Conservation (phyloP, 1,284 basidiomycete species). For the Marasmius sp. region DNA sequence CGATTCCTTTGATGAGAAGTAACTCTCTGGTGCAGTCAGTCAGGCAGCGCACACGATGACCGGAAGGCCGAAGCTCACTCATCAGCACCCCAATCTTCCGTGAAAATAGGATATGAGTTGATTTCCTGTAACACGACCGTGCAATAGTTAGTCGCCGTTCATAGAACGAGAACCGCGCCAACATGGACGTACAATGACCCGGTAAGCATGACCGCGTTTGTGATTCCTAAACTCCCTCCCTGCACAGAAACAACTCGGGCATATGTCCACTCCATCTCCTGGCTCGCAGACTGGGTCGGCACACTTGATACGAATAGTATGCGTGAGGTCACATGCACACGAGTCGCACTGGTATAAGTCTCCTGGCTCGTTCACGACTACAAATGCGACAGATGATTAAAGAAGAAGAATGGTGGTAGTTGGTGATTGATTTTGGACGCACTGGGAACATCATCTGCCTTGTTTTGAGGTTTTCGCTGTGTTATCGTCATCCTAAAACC, state of each 20-base stretch:
- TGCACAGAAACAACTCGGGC: constrained; percentile 87
- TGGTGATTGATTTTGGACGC: constrained; percentile 29
- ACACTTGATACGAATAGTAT: constrained; percentile 91
- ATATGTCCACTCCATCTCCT: constrained; percentile 84
- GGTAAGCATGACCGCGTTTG: constrained; percentile 88
- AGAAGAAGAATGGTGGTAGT: constrained; percentile 13
- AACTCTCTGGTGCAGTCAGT: constrained; percentile 64
- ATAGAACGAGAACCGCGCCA: constrained; percentile 5
- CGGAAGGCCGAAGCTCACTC: constrained; percentile 57
- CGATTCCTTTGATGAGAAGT: constrained; percentile 87
- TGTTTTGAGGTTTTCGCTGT: constrained; percentile 69
- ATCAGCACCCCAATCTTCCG: constrained; percentile 96
- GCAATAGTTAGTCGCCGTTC: neutral
- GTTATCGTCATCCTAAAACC: constrained; percentile 63
- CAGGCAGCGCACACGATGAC: neutral
- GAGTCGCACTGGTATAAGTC: constrained; percentile 75
- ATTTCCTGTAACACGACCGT: constrained; percentile 64
- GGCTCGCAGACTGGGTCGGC: constrained; percentile 76
- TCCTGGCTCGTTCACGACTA: constrained; percentile 77
- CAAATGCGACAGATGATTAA: constrained; percentile 19
- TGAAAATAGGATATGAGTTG: constrained; percentile 94
- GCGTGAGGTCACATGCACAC: constrained; percentile 76
- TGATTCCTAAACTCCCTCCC: constrained; percentile 90
- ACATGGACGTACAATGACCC: constrained; percentile 76
- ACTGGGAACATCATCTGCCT: constrained; percentile 77